Conservation (phyloP, 805 yeast species). For the Starmerella stigmatis region DNA sequence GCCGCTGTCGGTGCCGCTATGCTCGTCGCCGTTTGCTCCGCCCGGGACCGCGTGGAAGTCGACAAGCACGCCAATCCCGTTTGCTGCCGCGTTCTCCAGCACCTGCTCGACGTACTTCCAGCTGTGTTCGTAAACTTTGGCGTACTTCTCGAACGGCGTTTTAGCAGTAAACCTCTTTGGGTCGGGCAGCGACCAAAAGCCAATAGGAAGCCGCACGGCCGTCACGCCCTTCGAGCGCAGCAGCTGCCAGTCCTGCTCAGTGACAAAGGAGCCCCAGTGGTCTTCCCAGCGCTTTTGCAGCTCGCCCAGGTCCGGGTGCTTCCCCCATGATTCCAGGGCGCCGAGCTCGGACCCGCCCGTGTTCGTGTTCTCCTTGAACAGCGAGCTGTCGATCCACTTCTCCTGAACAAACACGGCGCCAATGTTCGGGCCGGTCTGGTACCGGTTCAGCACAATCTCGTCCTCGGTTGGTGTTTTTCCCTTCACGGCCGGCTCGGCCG, state of each 20-base stretch:
- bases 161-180: conserved; percentile 36
- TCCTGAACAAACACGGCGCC: conserved; percentile 76
- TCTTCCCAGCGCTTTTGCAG: conserved; percentile 43
- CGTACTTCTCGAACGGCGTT: conserved; percentile 51
- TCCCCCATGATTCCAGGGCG: conserved; percentile 46
- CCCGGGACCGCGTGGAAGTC: conserved; percentile 88
- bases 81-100: conserved; percentile 47
- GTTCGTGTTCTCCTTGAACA: conserved; percentile 47
- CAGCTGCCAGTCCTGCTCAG: conserved; percentile 73
- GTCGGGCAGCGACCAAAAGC: conserved; percentile 80
- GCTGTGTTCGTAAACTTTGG: conserved; percentile 54
- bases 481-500: conserved; percentile 27
- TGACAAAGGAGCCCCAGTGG: conserved; percentile 57
- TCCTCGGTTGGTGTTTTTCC: conserved; percentile 30
- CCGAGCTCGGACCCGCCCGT: conserved; percentile 54
- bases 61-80: conserved; percentile 62
- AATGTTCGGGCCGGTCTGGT: conserved; percentile 73
- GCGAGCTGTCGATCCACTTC: conserved; percentile 58
- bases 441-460: conserved; percentile 29
- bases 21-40: conserved; percentile 82
- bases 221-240: conserved; percentile 57
- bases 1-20: conserved; percentile 59
- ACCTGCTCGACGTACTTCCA: conserved; percentile 55
- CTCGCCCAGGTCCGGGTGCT: conserved; percentile 41
- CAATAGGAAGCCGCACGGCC: conserved; percentile 75